Conservation (phyloP, 345 rosid species). For the Eutrema heterophyllum region DNA sequence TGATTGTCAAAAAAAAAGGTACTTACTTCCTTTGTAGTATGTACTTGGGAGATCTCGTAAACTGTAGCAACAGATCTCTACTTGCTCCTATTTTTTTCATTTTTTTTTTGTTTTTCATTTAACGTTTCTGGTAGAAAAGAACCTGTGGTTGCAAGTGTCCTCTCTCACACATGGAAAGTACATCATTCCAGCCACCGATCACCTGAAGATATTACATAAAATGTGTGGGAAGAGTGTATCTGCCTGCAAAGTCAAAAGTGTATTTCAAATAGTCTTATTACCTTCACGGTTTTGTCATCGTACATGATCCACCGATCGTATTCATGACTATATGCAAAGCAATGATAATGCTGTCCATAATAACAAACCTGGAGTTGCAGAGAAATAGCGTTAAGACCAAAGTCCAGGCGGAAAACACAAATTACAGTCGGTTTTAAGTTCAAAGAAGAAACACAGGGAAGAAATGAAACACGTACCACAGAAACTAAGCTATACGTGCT, state of each 20-base stretch:
- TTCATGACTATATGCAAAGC: slow-evolving; percentile 83
- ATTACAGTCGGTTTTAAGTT: neutral
- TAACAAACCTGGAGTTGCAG: slow-evolving; percentile 75
- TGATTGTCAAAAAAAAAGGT: slow-evolving; percentile 12
- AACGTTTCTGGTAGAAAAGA: slow-evolving; percentile 76
- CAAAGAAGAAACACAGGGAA: neutral
- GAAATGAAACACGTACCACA: slow-evolving; percentile 50
- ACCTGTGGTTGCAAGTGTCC: slow-evolving; percentile 99
- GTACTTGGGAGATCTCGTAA: slow-evolving; percentile 20
- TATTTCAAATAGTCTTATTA: slow-evolving; percentile 25
- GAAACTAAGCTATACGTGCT: slow-evolving; percentile 67
- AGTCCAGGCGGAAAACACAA: neutral
- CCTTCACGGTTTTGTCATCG: slow-evolving; percentile 95
- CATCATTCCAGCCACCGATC: slow-evolving; percentile 84
- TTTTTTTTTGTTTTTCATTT: slow-evolving; percentile 26
- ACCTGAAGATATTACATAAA: slow-evolving; percentile 47
- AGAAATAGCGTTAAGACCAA: slow-evolving; percentile 7
- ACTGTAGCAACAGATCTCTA: slow-evolving; percentile 13
- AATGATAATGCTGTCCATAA: slow-evolving; percentile 97
- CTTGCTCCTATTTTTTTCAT: neutral
- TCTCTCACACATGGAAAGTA: slow-evolving; percentile 66
- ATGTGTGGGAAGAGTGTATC: neutral
- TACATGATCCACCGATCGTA: slow-evolving; percentile 83
- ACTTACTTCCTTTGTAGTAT: slow-evolving; percentile 29
- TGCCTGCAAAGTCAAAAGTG: neutral